A percentile compares a stretch with the other conserved stretches of the same genome.
These are phyloP conservation scores for Exophiala viscosa DNA, from an alignment of 2,329 filamentous ascomycete species.

Conservation along the genomic window DNA sequence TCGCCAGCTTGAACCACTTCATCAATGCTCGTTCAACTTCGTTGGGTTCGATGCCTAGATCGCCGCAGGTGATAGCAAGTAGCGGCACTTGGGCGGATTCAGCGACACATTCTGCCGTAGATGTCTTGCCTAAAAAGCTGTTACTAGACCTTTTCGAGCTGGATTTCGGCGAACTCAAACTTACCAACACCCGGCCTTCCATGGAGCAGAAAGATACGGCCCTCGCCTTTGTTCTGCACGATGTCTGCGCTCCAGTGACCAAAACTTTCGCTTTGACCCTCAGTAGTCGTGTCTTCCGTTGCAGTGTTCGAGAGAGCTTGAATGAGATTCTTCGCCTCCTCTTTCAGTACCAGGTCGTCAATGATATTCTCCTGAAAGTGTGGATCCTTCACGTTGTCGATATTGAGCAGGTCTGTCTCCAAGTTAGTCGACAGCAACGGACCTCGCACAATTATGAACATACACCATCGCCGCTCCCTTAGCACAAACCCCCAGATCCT, in stretches of 20 bases:
- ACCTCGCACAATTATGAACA: not conserved
- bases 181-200: conserved; percentile 28
- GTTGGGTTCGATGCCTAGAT: not conserved
- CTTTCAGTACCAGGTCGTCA: conserved; percentile 1
- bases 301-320: conserved; percentile 1
- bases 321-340: not conserved
- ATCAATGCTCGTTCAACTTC: conserved; percentile 4
- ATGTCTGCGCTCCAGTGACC: conserved; percentile 2
- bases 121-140: conserved; percentile 34
- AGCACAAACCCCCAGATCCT: conserved; percentile 1
- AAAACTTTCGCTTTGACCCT: not conserved
- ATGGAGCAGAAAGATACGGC: conserved; percentile 30
- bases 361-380: conserved; percentile 2
- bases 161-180: no score
- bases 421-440: not conserved
- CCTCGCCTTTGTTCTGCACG: conserved; percentile 22
- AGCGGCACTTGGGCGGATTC: conserved; percentile 52
- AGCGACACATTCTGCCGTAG: conserved; percentile 39
- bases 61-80: conserved; percentile 1
- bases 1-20: conserved; percentile 1
- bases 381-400: not conserved
- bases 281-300: not conserved
- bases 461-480: conserved; percentile 4
- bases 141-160: no score
- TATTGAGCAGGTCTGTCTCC: not conserved